phyloP scores from a whole-genome alignment of 1,139 yeast species.

The Keqinozyma sinolaborantium region DNA sequence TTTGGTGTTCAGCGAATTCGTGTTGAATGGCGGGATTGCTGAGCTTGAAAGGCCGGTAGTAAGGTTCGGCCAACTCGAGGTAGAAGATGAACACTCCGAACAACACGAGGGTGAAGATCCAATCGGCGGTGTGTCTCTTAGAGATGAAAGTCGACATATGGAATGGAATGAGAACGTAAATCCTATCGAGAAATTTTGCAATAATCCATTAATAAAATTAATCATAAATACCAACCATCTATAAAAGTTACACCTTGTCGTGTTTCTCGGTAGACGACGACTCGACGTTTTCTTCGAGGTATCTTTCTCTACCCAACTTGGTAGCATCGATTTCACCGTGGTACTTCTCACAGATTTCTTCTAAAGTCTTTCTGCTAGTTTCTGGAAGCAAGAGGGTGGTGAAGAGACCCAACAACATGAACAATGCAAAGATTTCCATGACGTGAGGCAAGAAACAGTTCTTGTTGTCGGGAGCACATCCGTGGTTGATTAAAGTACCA shows the following conservation, averaged over 20 bases:
- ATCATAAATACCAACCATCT: not conserved
- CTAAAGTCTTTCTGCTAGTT: constrained; percentile 86
- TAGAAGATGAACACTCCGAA: constrained; percentile 29
- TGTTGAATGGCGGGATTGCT: constrained; percentile 38
- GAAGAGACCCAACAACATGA: constrained; percentile 77
- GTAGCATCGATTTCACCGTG: constrained; percentile 71
- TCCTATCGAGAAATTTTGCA: too few relatives aligned
- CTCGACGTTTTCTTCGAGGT: constrained; percentile 27
- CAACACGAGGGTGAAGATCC: constrained; percentile 27
- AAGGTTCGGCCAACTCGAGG: constrained; percentile 37
- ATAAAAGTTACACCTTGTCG: constrained; percentile 4
- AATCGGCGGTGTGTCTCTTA: constrained; percentile 19
- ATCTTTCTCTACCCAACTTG: constrained; percentile 35
- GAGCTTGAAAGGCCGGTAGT: constrained; percentile 31
- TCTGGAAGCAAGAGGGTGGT: constrained; percentile 74
- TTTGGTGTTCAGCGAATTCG: constrained; percentile 43
- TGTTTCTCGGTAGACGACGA: constrained; percentile 15
- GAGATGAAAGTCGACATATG: too few relatives aligned
- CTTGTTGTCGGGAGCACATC: constrained; percentile 54
- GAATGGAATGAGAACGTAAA: too few relatives aligned
- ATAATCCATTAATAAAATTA: too few relatives aligned
- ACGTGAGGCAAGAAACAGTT: constrained; percentile 88
- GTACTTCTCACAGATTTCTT: constrained; percentile 70
- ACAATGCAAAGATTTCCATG: constrained; percentile 87
- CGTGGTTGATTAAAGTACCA: constrained; percentile 79